Evolutionary conservation across 2,329 filamentous ascomycete genomes (phyloP), one percentile per base, ranked within the genome.

Genomic region (Periconia sp.): DNA sequence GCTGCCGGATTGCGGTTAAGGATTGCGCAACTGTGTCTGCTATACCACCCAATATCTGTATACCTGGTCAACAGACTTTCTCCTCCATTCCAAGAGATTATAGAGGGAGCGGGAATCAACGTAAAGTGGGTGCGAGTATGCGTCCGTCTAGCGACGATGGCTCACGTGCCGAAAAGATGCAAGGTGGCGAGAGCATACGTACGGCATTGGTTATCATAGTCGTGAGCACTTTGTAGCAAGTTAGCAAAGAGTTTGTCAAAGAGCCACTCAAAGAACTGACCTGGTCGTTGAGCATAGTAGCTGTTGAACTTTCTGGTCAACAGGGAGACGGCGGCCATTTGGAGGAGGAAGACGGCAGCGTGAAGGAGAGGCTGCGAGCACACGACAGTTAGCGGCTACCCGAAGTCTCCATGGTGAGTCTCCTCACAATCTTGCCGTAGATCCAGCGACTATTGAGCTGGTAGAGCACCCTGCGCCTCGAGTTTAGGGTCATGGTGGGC

Each of bases 121-220:
- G 18, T 32, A 21, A 19, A 26, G 12, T 31, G 16, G 8, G 18
- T 26, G n/a, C 35, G n/a, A 1, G 21, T 15, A 11, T 10, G n/a
- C n/a, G n/a, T n/a, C n/a, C n/a, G n/a, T n/a, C n/a, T n/a, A n/a
- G n/a, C n/a, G n/a, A n/a, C n/a, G n/a, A n/a, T n/a, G n/a, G n/a
- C n/a, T n/a, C n/a, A n/a, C n/a, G n/a, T n/a, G n/a, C n/a, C n/a
- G n/a, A n/a, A n/a, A 40, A 10, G 29, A 38, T 40, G 41, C 46
- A 8, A 26, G 24, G 32, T 31, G 30, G 46, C 34, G 35, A 36
- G 22, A 26, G n/a, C 36, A 40, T 55, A 68, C 81, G 66, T 83
- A 87, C 87, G 56, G 94, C 89, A 76, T 99, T 99, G 69, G 92
- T 96, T 66, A 96, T 89, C 92, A 99, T 99, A 73, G 95, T 99